Conservation (phyloP, 805 yeast genomes). For the Saccharomycopsis microspora region DNA sequence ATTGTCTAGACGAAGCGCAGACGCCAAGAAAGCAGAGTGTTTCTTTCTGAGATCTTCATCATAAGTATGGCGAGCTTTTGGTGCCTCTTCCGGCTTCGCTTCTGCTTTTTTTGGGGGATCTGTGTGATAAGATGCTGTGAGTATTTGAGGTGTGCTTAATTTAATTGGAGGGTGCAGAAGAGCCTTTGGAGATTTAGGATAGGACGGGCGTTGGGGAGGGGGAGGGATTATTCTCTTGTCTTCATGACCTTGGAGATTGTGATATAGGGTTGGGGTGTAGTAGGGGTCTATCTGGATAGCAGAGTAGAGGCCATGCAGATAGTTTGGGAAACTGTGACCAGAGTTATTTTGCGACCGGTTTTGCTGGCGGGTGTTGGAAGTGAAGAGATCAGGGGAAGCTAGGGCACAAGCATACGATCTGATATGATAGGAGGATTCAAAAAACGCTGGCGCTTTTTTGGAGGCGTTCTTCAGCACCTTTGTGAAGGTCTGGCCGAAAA, state of each 20-base stretch:
- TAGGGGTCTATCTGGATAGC: neutral
- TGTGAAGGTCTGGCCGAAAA: constrained; percentile 8
- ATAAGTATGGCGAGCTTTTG: too few relatives aligned
- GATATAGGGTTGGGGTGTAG: constrained; percentile 10
- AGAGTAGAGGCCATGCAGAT: constrained; percentile 10
- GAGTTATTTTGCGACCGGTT: constrained; percentile 1
- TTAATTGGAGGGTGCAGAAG: too few relatives aligned
- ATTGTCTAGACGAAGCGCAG: too few relatives aligned
- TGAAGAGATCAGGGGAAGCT: constrained; percentile 14
- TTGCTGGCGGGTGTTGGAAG: constrained; percentile 11
- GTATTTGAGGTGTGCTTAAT: too few relatives aligned
- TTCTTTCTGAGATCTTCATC: too few relatives aligned
- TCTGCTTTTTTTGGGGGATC: too few relatives aligned
- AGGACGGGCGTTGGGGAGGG: too few relatives aligned
- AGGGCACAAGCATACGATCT: constrained; percentile 15
- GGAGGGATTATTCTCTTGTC: too few relatives aligned
- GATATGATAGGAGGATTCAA: constrained; percentile 16
- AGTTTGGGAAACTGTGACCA: constrained; percentile 11
- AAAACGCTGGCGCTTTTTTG: constrained; percentile 16
- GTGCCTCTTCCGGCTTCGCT: too few relatives aligned
- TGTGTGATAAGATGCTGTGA: too few relatives aligned
- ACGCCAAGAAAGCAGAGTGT: too few relatives aligned
- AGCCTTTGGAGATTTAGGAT: too few relatives aligned
- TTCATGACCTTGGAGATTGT: constrained; percentile 1
- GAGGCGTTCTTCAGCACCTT: constrained; percentile 12